These are phyloP conservation scores for Whalleya microplaca DNA, from an alignment of 2,329 filamentous ascomycete species.

Conservation along the genomic window DNA sequence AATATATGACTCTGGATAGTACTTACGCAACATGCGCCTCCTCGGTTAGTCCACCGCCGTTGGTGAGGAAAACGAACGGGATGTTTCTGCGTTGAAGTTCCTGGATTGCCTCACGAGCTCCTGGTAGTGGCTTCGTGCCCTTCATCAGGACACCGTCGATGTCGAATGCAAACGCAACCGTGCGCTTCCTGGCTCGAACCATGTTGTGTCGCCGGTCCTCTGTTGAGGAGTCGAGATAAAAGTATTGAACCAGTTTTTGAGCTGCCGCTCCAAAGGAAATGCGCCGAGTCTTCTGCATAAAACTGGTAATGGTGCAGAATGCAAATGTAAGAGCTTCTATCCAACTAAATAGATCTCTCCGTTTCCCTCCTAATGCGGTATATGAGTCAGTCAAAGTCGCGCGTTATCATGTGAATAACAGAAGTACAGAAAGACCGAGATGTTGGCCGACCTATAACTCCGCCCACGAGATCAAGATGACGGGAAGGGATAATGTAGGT, in stretches of 20 bases:
- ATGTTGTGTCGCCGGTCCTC: not conserved
- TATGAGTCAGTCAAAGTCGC: no score
- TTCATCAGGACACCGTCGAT: slow-evolving; percentile 69
- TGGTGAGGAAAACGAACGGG: slow-evolving; percentile 75
- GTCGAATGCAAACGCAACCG: slow-evolving; percentile 39
- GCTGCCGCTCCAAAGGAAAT: no score
- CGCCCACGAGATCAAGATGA: not conserved
- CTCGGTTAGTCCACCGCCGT: slow-evolving; percentile 73
- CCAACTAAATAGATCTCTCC: no score
- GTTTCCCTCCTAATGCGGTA: no score
- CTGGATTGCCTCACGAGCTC: slow-evolving; percentile 61
- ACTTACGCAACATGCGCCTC: slow-evolving; percentile 61
- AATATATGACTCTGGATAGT: no score
- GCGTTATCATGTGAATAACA: not conserved
- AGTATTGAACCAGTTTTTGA: no score
- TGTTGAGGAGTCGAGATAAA: no score
- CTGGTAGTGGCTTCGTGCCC: slow-evolving; percentile 63
- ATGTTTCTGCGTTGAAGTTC: slow-evolving; percentile 64
- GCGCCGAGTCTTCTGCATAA: no score
- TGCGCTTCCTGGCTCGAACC: slow-evolving; percentile 1
- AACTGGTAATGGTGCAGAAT: no score
- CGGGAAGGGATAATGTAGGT: not conserved
- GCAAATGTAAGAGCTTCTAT: no score
- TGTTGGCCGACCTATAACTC: not conserved
- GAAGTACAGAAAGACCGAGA: not conserved